A percentile compares a stretch with the other conserved stretches of the same genome.
Evolutionary conservation across 1,284 basidiomycete genomes (phyloP).

Genomic region (Anthracocystis setariae): DNA sequence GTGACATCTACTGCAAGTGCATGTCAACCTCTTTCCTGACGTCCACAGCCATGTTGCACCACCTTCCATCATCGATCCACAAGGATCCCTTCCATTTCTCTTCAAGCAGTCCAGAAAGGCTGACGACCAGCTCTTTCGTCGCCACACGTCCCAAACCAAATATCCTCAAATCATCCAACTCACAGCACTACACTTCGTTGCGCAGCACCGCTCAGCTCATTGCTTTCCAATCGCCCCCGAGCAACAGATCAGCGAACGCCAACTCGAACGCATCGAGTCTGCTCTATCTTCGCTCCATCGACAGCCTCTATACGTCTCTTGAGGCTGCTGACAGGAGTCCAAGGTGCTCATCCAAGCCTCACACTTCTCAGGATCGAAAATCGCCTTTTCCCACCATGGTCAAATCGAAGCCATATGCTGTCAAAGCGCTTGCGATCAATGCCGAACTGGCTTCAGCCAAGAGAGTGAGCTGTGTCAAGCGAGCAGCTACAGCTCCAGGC

Average conservation of each 20-base stretch:
- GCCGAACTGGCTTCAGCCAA: conserved; percentile 18
- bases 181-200: conserved; percentile 18
- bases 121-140: conserved; percentile 14
- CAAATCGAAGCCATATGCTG: conserved; percentile 23
- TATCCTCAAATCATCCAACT: conserved; percentile 34
- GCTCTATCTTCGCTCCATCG: background rate
- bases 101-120: conserved; percentile 36
- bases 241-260: background rate
- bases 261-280: background rate
- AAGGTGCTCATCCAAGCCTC: conserved; percentile 34
- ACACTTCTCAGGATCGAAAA: background rate
- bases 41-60: conserved; percentile 20
- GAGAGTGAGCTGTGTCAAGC: conserved; percentile 4
- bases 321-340: conserved; percentile 19
- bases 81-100: conserved; percentile 32
- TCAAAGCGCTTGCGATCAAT: conserved; percentile 9
- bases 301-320: conserved; percentile 26
- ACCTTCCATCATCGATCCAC: conserved; percentile 10
- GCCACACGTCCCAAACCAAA: conserved; percentile 39
- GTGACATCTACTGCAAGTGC: background rate
- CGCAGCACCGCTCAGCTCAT: conserved; percentile 12
- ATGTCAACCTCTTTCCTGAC: conserved; percentile 3
- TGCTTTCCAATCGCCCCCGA: conserved; percentile 10
- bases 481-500: conserved; percentile 1
- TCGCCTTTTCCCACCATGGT: conserved; percentile 32